These are phyloP conservation scores for Sugiyamaella xylanicola DNA, from an alignment of 1,139 yeast species.

Conservation along the genomic window DNA sequence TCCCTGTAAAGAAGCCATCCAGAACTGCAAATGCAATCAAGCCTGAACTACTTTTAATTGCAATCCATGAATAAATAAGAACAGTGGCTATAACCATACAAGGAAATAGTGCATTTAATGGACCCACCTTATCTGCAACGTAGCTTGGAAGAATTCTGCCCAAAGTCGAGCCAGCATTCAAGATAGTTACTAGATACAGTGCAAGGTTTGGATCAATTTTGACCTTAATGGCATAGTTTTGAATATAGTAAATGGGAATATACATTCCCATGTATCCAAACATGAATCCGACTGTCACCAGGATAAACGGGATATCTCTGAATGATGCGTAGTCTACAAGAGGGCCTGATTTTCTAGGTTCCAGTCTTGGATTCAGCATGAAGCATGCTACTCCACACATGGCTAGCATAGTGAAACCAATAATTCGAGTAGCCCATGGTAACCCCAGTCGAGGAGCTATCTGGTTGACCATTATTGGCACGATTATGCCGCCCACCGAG, in stretches of 20 bases:
- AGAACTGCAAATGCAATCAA: conserved; percentile 45
- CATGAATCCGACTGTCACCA: conserved; percentile 35
- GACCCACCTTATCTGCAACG: conserved; percentile 51
- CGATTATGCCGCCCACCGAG: conserved; percentile 48
- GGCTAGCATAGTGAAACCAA: conserved; percentile 35
- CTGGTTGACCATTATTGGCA: conserved; percentile 37
- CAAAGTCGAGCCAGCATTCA: conserved; percentile 51
- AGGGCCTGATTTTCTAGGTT: conserved; percentile 38
- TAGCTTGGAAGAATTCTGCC: conserved; percentile 56
- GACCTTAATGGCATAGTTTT: conserved; percentile 36
- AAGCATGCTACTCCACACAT: conserved; percentile 27
- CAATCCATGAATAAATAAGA: conserved; percentile 43
- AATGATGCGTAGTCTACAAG: conserved; percentile 38
- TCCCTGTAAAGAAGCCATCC: conserved; percentile 54
- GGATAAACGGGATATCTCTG: conserved; percentile 37
- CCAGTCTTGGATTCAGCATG: conserved; percentile 34
- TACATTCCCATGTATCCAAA: conserved; percentile 42
- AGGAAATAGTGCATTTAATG: conserved; percentile 48
- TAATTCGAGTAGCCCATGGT: conserved; percentile 40
- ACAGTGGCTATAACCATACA: conserved; percentile 24
- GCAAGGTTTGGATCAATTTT: conserved; percentile 32
- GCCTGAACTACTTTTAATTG: conserved; percentile 50
- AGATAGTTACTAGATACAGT: conserved; percentile 49
- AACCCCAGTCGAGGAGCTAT: conserved; percentile 39
- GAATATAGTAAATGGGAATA: conserved; percentile 43